These are phyloP conservation scores for Cenococcum geophilum DNA, from an alignment of 495 filamentous ascomycete species.

Conservation along the genomic window DNA sequence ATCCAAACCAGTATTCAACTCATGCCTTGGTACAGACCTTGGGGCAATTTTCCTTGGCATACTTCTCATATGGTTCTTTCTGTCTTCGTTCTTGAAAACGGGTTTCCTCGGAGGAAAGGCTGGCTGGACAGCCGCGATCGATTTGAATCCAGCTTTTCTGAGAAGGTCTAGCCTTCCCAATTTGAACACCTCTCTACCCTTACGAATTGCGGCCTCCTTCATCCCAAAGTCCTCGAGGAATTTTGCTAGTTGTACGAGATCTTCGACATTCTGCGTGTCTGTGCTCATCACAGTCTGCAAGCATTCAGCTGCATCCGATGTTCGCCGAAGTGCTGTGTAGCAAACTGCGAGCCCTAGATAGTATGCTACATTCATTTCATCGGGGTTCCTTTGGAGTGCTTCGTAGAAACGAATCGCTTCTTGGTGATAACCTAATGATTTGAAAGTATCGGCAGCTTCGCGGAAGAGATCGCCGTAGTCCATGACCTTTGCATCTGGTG, in stretches of 20 bases:
- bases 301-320: conserved; percentile 57
- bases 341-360: conserved; percentile 70
- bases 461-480: conserved; percentile 71
- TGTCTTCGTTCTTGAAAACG: too few relatives aligned
- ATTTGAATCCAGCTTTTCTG: not conserved
- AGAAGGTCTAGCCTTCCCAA: conserved; percentile 5
- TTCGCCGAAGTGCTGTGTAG: conserved; percentile 55
- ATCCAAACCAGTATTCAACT: too few relatives aligned
- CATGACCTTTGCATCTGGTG: conserved; percentile 47
- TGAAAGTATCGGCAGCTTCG: conserved; percentile 63
- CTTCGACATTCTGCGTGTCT: conserved; percentile 62
- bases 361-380: conserved; percentile 53
- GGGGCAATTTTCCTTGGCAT: not conserved
- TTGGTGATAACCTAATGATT: conserved; percentile 48
- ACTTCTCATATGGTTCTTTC: conserved; percentile 1
- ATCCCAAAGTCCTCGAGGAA: conserved; percentile 68
- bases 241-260: conserved; percentile 67
- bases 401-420: conserved; percentile 71
- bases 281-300: conserved; percentile 57
- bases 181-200: not conserved
- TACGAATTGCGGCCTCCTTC: conserved; percentile 54
- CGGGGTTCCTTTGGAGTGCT: conserved; percentile 52
- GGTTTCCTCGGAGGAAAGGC: too few relatives aligned
- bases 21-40: too few relatives aligned
- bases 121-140: conserved; percentile 39